Evolutionary conservation across 2,329 filamentous ascomycete species (phyloP).

Genomic region (Elsinoe arachidis): DNA sequence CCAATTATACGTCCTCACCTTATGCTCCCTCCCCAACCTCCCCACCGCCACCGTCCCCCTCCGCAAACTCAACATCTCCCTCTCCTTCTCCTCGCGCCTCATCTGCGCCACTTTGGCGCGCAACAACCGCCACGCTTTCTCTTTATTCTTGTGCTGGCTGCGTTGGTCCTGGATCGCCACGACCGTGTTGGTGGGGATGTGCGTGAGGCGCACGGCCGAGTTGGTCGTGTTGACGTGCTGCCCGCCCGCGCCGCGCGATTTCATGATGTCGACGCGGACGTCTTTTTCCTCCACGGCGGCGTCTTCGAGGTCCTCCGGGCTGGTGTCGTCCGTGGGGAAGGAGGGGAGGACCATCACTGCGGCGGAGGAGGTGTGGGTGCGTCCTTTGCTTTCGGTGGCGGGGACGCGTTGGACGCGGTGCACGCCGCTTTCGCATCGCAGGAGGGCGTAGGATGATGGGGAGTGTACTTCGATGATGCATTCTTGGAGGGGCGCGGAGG

Average conservation of each 20-base stretch:
- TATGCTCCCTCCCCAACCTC: constrained; percentile 81
- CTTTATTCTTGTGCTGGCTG: constrained; percentile 82
- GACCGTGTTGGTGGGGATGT: constrained; percentile 74
- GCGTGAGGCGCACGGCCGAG: constrained; percentile 86
- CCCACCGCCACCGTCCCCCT: constrained; percentile 71
- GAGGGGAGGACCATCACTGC: constrained; percentile 87
- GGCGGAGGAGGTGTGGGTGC: constrained; percentile 87
- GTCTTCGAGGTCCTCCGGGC: constrained; percentile 64
- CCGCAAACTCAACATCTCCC: constrained; percentile 63
- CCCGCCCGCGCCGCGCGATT: constrained; percentile 81
- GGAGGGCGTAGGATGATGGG: constrained; percentile 66
- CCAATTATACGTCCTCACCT: constrained; percentile 87
- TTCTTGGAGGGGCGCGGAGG: constrained; percentile 68
- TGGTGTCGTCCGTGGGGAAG: constrained; percentile 54
- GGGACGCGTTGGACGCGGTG: constrained; percentile 92
- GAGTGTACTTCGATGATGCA: constrained; percentile 77
- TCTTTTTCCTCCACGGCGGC: constrained; percentile 84
- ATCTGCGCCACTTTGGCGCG: constrained; percentile 73
- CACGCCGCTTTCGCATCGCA: constrained; percentile 85
- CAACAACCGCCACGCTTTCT: constrained; percentile 77
- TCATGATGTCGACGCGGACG: constrained; percentile 79
- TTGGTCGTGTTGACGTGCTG: constrained; percentile 99
- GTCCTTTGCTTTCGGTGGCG: constrained; percentile 79
- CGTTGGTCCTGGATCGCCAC: constrained; percentile 90
- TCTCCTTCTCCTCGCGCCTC: constrained; percentile 73